phyloP scores from a whole-genome alignment of 257 asterid genomes.

The Solanum chaucha region DNA sequence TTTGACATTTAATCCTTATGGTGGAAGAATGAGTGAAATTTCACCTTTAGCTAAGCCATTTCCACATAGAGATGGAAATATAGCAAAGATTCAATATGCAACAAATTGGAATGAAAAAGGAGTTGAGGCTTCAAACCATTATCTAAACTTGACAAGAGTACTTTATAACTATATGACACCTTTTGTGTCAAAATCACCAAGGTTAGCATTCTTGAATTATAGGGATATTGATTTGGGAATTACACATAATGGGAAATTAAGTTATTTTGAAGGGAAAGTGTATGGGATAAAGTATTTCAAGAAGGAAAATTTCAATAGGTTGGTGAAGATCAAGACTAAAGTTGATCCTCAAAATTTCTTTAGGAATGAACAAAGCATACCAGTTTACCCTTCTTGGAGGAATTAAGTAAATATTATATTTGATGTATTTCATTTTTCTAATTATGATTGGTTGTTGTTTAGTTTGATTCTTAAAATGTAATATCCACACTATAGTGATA shows the following conservation, averaged over 20 bases:
- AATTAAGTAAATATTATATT: background rate
- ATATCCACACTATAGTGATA: background rate
- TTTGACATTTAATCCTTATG: slow-evolving; percentile 33
- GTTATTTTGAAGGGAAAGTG: slow-evolving; percentile 25
- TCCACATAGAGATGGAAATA: slow-evolving; percentile 60
- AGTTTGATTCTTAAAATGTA: background rate
- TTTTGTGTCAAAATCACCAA: slow-evolving; percentile 42
- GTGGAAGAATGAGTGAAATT: slow-evolving; percentile 45
- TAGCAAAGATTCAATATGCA: slow-evolving; percentile 38
- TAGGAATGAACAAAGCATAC: slow-evolving; percentile 55
- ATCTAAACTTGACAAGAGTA: slow-evolving; percentile 23
- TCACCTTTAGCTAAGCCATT: slow-evolving; percentile 38
- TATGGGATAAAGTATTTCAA: slow-evolving; percentile 55
- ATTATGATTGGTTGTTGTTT: background rate
- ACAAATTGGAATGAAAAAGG: slow-evolving; percentile 38
- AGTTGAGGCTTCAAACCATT: slow-evolving; percentile 10
- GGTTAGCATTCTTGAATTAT: slow-evolving; percentile 52
- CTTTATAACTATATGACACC: slow-evolving; percentile 45
- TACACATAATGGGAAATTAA: slow-evolving; percentile 22
- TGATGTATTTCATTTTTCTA: background rate
- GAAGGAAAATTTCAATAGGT: slow-evolving; percentile 38
- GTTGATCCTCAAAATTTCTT: slow-evolving; percentile 59
- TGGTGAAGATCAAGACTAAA: slow-evolving; percentile 38
- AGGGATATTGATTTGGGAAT: slow-evolving; percentile 62
- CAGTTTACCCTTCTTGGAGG: slow-evolving; percentile 7